A percentile compares a stretch with the other conserved stretches of the same genome.
Evolutionary conservation across 2,329 filamentous ascomycete genomes (phyloP).

Genomic region (Monilinia fructigena): DNA sequence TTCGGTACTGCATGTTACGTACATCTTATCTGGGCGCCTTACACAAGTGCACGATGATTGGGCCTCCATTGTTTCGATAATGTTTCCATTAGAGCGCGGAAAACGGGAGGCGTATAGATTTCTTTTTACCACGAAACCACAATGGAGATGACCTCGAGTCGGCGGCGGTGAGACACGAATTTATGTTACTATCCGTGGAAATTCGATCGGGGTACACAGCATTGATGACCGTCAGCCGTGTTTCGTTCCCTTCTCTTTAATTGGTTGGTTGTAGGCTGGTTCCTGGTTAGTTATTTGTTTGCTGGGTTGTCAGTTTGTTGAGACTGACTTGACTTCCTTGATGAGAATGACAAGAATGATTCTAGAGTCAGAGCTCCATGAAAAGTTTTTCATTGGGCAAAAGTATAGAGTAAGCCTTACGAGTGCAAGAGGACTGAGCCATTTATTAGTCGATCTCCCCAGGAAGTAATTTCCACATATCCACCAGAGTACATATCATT

Average conservation of each 20-base stretch:
- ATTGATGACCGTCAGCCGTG: not conserved
- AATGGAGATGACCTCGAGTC: slow-evolving; percentile 8
- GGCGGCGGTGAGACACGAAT: not conserved
- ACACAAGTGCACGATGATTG: not conserved
- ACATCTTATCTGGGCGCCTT: not conserved
- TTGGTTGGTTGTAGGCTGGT: not conserved
- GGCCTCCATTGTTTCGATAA: not conserved
- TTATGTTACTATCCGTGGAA: not conserved
- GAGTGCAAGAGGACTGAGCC: slow-evolving; percentile 8
- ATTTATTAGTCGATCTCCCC: not conserved
- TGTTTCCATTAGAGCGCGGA: slow-evolving; percentile 15
- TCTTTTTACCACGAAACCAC: slow-evolving; percentile 6
- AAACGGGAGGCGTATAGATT: not conserved
- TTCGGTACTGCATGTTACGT: not conserved
- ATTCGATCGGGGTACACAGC: slow-evolving; percentile 4
- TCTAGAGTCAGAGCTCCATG: slow-evolving; percentile 5
- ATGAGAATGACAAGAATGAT: not conserved
- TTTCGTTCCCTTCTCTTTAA: not conserved
- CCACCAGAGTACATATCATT: not conserved
- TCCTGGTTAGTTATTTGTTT: not conserved
- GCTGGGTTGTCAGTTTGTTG: slow-evolving; percentile 2
- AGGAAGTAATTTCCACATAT: slow-evolving; percentile 3
- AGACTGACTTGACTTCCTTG: not conserved
- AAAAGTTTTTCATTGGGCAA: not conserved
- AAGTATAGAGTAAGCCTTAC: slow-evolving; percentile 8